These are phyloP conservation scores for Gossypium anomalum DNA, from an alignment of 345 rosid genomes.

Conservation along the genomic window DNA sequence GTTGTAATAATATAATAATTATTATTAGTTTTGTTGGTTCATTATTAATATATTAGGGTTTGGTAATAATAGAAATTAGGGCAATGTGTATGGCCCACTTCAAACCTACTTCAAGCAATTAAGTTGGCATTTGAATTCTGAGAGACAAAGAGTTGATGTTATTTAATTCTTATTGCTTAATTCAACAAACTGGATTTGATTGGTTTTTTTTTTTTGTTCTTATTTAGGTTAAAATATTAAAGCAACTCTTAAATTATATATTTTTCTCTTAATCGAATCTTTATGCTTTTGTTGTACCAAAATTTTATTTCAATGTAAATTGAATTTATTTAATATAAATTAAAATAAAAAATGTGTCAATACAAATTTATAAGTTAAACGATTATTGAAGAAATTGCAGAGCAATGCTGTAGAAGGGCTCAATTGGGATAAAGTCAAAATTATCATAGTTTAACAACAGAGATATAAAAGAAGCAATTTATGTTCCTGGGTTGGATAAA, in stretches of 20 bases:
- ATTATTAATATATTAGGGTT: no score
- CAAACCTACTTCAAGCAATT: not conserved
- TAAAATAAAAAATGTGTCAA: not conserved
- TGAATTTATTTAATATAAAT: not conserved
- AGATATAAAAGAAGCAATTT: no score
- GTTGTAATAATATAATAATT: not conserved
- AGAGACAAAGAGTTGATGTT: not conserved
- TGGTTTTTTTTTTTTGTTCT: not conserved
- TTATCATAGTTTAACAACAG: not conserved
- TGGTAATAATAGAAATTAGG: no score
- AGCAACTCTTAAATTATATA: not conserved
- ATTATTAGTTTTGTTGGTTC: no score
- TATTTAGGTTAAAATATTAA: not conserved
- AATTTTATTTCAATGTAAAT: no score
- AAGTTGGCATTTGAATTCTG: not conserved
- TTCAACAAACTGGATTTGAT: not conserved
- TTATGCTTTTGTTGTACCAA: not conserved
- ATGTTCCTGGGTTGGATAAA: no score
- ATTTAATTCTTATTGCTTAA: not conserved
- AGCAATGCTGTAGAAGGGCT: not conserved
- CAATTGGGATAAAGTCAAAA: not conserved
- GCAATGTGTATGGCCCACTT: not conserved
- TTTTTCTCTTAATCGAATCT: not conserved
- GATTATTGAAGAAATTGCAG: not conserved
- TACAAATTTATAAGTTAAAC: no score